Conservation (phyloP, 495 filamentous ascomycete genomes). For the Emericellopsis terricola region DNA sequence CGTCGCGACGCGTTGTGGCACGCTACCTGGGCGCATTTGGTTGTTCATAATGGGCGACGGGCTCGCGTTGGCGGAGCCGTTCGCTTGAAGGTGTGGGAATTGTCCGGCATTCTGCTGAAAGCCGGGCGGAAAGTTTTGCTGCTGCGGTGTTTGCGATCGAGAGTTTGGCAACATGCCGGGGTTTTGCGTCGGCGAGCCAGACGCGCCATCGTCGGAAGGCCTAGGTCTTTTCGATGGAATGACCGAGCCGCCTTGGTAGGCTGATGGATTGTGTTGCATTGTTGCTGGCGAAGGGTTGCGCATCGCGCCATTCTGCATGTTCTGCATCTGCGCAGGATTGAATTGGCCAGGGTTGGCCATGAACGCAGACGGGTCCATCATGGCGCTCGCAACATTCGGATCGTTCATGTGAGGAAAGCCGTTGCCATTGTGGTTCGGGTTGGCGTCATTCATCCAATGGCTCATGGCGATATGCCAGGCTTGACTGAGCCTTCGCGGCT, state of each 20-base stretch:
- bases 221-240: constrained; percentile 77
- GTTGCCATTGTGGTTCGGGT: constrained; percentile 61
- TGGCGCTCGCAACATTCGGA: constrained; percentile 26
- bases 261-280: constrained; percentile 30
- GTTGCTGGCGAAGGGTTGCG: constrained; percentile 64
- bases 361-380: constrained; percentile 37
- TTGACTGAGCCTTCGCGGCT: no score
- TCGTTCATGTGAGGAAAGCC: constrained; percentile 48
- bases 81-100: constrained; percentile 72
- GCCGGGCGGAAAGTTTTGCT: constrained; percentile 37
- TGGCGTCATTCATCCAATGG: constrained; percentile 66
- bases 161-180: constrained; percentile 60
- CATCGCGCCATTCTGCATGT: constrained; percentile 70
- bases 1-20: constrained; percentile 70
- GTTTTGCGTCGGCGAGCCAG: constrained; percentile 55
- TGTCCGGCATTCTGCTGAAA: constrained; percentile 37
- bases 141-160: constrained; percentile 83
- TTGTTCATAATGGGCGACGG: constrained; percentile 74
- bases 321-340: constrained; percentile 33
- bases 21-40: constrained; percentile 44
- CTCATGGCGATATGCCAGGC: constrained; percentile 65
- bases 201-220: constrained; percentile 65
- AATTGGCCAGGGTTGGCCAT: constrained; percentile 33
- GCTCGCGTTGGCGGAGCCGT: constrained; percentile 61
- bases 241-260: constrained; percentile 62